Evolutionary conservation across 345 rosid genomes (phyloP).

Genomic region (Lagerstroemia speciosa): DNA sequence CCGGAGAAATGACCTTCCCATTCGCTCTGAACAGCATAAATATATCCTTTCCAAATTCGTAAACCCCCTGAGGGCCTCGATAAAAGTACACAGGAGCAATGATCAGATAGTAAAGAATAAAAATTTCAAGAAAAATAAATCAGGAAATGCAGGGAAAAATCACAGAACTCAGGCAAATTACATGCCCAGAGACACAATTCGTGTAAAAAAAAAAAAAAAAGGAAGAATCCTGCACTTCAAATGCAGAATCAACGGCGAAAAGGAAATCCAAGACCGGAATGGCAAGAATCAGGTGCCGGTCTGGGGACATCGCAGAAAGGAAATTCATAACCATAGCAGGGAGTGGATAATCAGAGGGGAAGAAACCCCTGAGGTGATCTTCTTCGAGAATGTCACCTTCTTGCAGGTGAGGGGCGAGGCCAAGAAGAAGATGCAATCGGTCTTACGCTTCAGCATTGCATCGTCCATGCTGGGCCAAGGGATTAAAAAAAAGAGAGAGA

Average conservation of each 20-base stretch:
- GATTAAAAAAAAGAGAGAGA: not conserved
- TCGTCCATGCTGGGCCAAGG: slow-evolving; percentile 33
- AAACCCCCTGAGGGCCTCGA: not conserved
- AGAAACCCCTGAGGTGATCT: not conserved
- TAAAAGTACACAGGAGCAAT: not conserved
- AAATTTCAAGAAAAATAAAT: not conserved
- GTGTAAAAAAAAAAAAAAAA: not conserved
- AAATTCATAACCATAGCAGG: not conserved
- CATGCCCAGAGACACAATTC: not conserved
- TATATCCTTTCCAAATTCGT: not conserved
- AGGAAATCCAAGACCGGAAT: not conserved
- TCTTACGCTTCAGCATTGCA: slow-evolving; percentile 38
- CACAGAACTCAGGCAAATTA: not conserved
- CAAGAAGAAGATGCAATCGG: slow-evolving; percentile 58
- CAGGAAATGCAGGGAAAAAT: not conserved
- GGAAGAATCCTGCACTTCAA: not conserved
- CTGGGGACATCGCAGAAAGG: not conserved
- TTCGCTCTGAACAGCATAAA: not conserved
- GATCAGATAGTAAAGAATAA: not conserved
- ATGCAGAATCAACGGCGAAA: not conserved
- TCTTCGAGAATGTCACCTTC: slow-evolving; percentile 27
- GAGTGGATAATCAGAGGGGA: not conserved
- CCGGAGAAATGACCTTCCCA: not conserved
- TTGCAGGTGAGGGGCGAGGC: slow-evolving; percentile 77
- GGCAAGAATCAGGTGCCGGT: not conserved